phyloP scores from a whole-genome alignment of 2,329 filamentous ascomycete species.

The Trichophyton benhamiae region DNA sequence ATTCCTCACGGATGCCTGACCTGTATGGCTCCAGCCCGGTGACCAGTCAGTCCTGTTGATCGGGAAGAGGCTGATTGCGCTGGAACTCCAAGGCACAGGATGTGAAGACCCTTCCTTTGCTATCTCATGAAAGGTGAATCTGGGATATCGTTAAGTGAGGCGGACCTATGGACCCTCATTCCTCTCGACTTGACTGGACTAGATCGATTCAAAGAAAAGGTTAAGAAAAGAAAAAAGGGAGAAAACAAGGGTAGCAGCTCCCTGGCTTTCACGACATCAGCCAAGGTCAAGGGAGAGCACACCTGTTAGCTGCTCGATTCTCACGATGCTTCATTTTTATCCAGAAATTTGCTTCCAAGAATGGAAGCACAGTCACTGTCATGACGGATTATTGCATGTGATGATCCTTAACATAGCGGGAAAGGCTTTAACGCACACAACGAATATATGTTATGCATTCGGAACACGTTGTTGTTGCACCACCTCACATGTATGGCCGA shows the following conservation, averaged over 20 bases:
- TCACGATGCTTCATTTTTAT: background rate
- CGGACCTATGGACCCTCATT: background rate
- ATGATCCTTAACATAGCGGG: background rate
- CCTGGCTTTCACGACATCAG: background rate
- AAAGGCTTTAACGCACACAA: background rate
- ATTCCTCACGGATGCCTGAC: background rate
- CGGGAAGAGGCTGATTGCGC: background rate
- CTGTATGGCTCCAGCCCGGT: background rate
- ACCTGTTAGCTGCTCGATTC: background rate
- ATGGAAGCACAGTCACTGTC: background rate
- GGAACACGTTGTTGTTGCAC: conserved; percentile 5
- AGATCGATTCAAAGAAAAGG: background rate
- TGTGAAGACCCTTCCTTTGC: background rate
- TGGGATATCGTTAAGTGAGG: background rate
- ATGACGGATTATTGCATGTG: background rate
- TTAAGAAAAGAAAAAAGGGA: background rate
- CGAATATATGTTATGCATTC: conserved; percentile 1
- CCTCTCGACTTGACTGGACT: background rate
- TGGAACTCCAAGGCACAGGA: background rate
- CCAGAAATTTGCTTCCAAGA: background rate
- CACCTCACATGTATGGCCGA: background rate
- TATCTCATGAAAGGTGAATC: background rate
- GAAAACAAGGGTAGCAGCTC: background rate
- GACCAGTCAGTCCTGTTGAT: background rate
- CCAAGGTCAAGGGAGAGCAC: background rate